Conservation (phyloP, 805 yeast genomes). For the Wickerhamomyces alni region DNA sequence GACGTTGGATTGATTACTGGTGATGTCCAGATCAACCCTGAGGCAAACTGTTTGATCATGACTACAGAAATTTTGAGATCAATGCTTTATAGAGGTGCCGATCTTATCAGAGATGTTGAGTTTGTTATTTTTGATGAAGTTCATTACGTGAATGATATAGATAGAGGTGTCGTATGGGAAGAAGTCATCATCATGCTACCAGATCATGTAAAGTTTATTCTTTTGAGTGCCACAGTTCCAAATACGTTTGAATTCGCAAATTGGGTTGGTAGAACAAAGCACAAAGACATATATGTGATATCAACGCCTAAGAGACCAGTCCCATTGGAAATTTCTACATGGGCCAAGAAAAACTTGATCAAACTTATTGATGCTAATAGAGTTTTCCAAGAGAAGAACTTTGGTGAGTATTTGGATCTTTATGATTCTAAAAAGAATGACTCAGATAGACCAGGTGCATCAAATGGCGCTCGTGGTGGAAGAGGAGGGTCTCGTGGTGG, state of each 20-base stretch:
- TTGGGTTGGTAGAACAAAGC: constrained; percentile 98
- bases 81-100: constrained; percentile 97
- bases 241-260: constrained; percentile 96
- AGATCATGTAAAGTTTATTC: constrained; percentile 87
- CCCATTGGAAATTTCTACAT: constrained; percentile 79
- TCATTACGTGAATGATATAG: constrained; percentile 94
- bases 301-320: constrained; percentile 96
- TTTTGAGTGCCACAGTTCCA: constrained; percentile 97
- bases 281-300: constrained; percentile 91
- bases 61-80: constrained; percentile 96
- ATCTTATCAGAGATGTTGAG: constrained; percentile 92
- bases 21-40: constrained; percentile 97
- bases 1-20: constrained; percentile 99
- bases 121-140: constrained; percentile 98
- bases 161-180: constrained; percentile 99
- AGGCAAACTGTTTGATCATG: constrained; percentile 97
- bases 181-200: constrained; percentile 98
- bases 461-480: constrained; percentile 33
- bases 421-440: constrained; percentile 40
- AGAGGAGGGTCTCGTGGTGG: constrained; percentile 36
- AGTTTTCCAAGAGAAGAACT: constrained; percentile 60
- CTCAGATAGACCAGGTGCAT: constrained; percentile 5
- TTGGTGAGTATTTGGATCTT: constrained; percentile 50
- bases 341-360: constrained; percentile 71
- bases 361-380: constrained; percentile 74